Base-by-base conservation (phyloP, 306 rosid genomes). In the Crataegus laevigata region DNA sequence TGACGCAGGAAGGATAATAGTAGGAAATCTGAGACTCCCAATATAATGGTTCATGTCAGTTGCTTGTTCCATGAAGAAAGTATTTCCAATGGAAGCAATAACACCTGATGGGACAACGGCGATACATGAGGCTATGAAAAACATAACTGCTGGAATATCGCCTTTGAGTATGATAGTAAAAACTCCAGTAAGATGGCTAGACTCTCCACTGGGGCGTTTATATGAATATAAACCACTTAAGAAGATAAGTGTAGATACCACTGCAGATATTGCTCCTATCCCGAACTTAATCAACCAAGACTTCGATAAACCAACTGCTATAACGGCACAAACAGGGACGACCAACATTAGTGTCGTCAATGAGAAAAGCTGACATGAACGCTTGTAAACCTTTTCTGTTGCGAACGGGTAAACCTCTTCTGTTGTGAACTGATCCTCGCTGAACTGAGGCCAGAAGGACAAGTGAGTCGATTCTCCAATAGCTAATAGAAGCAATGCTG, bases 61-160 rank as follows among this genome's bases (percentile, higher is more conserved):
- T 69, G 84, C 88, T 82, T 85, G 82, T 24, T 79, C 82, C 1
- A 81, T 64, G 68, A 85, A 85, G 59, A 68, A 79, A 26, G 85
- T 78, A 32, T 63, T 50, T 26, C 88, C 86, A n/a, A 82, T 64
- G 11, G 88, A 85, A 45, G 52, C 58, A 29, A 79, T 78, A 28
- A 78, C 42, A 6, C 84, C 85, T 36, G 80, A 73, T 60, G 72
- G 14, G 28, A 75, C 30, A 26, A 76, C 61, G 5, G 71, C 72
- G 9, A 72, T 12, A 77, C 74, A 85, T 14, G 84, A 81, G 30
- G 76, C 18, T 47, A 78, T 12, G 26, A 75, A 65, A 29, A 29
- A 3, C 30, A 29, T 3, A 29, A 29, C 30, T 34, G 38, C 38
- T 34, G 38, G 8, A 34, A 34, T 34, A 34, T 8, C 2, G 38